Conservation (phyloP, 78 protist species). For the Dictyostelium firmibasis region DNA sequence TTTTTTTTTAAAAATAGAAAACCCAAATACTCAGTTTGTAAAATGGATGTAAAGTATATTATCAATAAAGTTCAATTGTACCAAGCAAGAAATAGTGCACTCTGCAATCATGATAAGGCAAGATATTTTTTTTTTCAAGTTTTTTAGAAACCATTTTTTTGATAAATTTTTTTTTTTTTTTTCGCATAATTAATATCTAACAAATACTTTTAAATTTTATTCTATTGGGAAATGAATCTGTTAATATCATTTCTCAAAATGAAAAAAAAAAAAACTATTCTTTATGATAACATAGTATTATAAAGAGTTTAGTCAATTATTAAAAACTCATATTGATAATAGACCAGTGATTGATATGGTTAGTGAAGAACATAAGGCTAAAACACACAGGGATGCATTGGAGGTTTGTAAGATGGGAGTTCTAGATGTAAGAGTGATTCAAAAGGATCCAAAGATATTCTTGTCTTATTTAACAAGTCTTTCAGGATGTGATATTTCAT, state of each 20-base stretch:
- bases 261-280: background rate
- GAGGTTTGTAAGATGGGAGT: background rate
- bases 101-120: background rate
- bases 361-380: background rate
- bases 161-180: background rate
- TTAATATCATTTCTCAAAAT: background rate
- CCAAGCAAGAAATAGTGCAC: slow-evolving; percentile 27
- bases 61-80: slow-evolving; percentile 3
- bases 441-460: slow-evolving; percentile 27
- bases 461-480: background rate
- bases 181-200: background rate
- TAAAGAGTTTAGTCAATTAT: background rate
- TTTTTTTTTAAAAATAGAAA: background rate
- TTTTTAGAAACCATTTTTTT: background rate
- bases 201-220: background rate
- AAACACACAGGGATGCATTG: background rate
- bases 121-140: background rate
- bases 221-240: background rate
- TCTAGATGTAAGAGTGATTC: background rate
- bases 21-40: background rate
- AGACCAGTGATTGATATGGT: slow-evolving; percentile 27
- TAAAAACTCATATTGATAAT: background rate
- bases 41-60: slow-evolving; percentile 14
- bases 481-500: background rate
- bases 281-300: background rate